phyloP scores from a whole-genome alignment of 805 yeast genomes.

The Starmera quercuum region DNA sequence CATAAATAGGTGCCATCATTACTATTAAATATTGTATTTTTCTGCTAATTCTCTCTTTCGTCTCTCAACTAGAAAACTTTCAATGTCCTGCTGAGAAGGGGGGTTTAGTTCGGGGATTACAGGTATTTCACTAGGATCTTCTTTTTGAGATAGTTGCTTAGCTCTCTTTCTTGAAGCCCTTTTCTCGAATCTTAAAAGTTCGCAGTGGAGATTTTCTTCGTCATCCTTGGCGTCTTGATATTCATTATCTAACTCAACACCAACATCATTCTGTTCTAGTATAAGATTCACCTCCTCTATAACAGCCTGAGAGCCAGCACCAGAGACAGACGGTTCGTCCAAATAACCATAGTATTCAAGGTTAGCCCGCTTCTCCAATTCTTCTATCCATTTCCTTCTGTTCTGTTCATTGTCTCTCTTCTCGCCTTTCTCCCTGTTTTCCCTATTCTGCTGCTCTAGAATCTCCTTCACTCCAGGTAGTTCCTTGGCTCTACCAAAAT shows the following conservation, averaged over 20 bases:
- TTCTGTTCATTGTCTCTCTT: constrained; percentile 10
- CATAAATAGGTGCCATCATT: no score
- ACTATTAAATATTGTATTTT: constrained; percentile 1
- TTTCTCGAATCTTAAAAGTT: constrained; percentile 24
- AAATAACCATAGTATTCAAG: constrained; percentile 36
- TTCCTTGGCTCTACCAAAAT: constrained; percentile 80
- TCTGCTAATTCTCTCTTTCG: constrained; percentile 31
- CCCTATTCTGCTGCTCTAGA: constrained; percentile 26
- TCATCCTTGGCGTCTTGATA: constrained; percentile 9
- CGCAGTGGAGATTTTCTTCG: no score
- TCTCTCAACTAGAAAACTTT: constrained; percentile 36
- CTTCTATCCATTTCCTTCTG: constrained; percentile 16
- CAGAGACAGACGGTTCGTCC: constrained; percentile 18
- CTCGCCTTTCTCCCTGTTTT: constrained; percentile 13
- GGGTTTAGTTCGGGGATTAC: constrained; percentile 14
- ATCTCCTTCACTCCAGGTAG: constrained; percentile 61
- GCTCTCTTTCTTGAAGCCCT: constrained; percentile 17
- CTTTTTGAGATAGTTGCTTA: constrained; percentile 1
- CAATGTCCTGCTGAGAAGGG: constrained; percentile 27
- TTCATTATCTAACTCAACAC: constrained; percentile 6
- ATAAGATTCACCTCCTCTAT: no score
- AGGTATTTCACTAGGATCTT: neutral
- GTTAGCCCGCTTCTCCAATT: constrained; percentile 20
- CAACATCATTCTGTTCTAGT: constrained; percentile 3
- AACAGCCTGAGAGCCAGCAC: no score